Evolutionary conservation across 106 monocot genomes (phyloP).

Genomic region (Dioscorea dumetorum): DNA sequence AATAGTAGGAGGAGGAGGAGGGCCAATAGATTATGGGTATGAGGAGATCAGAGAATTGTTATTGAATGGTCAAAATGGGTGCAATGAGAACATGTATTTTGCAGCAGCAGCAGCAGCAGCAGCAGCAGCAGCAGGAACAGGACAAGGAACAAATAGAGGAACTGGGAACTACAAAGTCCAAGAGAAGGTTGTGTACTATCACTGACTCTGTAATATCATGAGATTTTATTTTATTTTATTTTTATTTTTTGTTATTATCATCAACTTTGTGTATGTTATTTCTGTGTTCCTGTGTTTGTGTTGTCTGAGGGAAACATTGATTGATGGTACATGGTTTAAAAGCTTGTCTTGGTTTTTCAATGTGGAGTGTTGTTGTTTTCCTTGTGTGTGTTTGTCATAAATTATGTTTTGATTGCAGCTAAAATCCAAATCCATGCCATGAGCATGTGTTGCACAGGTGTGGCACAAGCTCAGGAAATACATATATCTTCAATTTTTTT

Average conservation of each 20-base stretch:
- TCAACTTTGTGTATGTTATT: no score
- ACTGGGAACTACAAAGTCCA: neutral
- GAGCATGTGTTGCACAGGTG: no score
- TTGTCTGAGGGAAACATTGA: constrained; percentile 1
- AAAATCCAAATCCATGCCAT: no score
- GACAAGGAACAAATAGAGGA: neutral
- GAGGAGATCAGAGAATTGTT: constrained; percentile 38
- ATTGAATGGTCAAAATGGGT: neutral
- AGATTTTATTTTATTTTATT: neutral
- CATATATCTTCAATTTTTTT: no score
- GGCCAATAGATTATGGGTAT: constrained; percentile 24
- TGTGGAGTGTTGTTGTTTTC: neutral
- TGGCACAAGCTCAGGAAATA: no score
- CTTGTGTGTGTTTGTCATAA: neutral
- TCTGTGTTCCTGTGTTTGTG: neutral
- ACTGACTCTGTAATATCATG: neutral
- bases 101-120: constrained; percentile 2
- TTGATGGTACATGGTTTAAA: constrained; percentile 1
- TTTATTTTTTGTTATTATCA: neutral
- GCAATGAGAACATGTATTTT: neutral
- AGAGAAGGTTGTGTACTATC: neutral
- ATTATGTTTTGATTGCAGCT: no score
- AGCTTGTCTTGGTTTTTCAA: neutral
- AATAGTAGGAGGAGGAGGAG: constrained; percentile 1
- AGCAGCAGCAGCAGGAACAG: constrained; percentile 3